Evolutionary conservation across 1,139 yeast species (phyloP).

Genomic region (Pichia sp.): DNA sequence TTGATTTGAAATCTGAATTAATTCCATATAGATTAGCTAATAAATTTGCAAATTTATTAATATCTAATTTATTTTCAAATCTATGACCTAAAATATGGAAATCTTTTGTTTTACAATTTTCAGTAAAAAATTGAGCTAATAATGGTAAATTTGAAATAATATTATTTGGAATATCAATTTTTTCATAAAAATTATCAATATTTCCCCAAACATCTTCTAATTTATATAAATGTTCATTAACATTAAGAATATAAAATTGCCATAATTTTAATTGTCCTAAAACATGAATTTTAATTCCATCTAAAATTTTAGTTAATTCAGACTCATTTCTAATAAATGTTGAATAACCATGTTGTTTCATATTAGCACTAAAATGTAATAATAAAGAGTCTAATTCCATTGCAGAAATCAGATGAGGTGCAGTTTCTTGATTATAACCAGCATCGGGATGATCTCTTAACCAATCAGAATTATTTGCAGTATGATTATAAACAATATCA

Average conservation of each 20-base stretch:
- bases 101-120: conserved; percentile 35
- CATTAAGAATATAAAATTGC: conserved; percentile 80
- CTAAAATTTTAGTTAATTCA: conserved; percentile 57
- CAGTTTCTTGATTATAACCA: conserved; percentile 79
- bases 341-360: conserved; percentile 54
- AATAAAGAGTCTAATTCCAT: conserved; percentile 72
- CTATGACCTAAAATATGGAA: conserved; percentile 37
- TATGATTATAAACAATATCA: conserved; percentile 91
- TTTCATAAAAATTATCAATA: conserved; percentile 9
- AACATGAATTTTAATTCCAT: conserved; percentile 63
- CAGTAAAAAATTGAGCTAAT: conserved; percentile 37
- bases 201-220: conserved; percentile 31
- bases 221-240: conserved; percentile 31
- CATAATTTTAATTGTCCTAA: conserved; percentile 63
- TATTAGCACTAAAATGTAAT: conserved; percentile 52
- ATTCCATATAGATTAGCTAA: conserved; percentile 34
- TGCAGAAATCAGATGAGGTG: conserved; percentile 83
- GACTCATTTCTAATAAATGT: conserved; percentile 40
- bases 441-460: conserved; percentile 78
- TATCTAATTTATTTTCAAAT: conserved; percentile 52
- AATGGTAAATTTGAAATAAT: conserved; percentile 41
- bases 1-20: conserved; percentile 27
- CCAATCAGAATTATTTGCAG: conserved; percentile 89
- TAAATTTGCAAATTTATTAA: conserved; percentile 43
- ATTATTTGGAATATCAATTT: conserved; percentile 33